These are phyloP conservation scores for Alloascoidea hylecoeti DNA, from an alignment of 805 yeast genomes.

Conservation along the genomic window DNA sequence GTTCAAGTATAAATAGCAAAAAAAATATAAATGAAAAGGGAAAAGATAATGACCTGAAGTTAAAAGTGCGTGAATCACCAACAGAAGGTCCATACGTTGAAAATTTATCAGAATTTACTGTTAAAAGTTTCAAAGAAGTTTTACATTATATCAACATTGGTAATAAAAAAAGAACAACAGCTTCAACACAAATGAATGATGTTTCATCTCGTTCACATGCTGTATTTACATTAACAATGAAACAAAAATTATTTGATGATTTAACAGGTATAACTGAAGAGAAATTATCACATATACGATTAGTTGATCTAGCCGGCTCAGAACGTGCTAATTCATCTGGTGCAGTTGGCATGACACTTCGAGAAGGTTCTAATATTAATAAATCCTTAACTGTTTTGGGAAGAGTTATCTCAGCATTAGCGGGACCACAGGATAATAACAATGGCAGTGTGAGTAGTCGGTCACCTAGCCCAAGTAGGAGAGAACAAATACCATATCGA, in stretches of 20 bases:
- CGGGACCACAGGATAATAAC: conserved; percentile 18
- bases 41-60: conserved; percentile 11
- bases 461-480: conserved; percentile 10
- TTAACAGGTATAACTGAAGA: conserved; percentile 22
- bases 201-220: conserved; percentile 74
- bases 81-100: conserved; percentile 63
- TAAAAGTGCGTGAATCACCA: conserved; percentile 54
- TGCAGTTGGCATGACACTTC: conserved; percentile 42
- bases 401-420: conserved; percentile 40
- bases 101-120: conserved; percentile 36
- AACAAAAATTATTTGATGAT: conserved; percentile 32
- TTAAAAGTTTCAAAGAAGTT: conserved; percentile 36
- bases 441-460: conserved; percentile 7
- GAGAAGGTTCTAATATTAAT: conserved; percentile 69
- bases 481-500: conserved; percentile 44
- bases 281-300: conserved; percentile 43
- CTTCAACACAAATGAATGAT: conserved; percentile 61
- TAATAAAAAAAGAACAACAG: conserved; percentile 44
- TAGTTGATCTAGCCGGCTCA: conserved; percentile 78
- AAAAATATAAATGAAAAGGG: conserved; percentile 4
- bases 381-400: conserved; percentile 70
- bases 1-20: background rate
- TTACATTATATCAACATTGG: conserved; percentile 33
- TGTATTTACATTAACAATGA: conserved; percentile 46
- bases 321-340: conserved; percentile 56